A percentile compares a stretch with the other conserved stretches of the same genome.
phyloP scores from a whole-genome alignment of 2,329 filamentous ascomycete genomes.

The Xylaria sp. region DNA sequence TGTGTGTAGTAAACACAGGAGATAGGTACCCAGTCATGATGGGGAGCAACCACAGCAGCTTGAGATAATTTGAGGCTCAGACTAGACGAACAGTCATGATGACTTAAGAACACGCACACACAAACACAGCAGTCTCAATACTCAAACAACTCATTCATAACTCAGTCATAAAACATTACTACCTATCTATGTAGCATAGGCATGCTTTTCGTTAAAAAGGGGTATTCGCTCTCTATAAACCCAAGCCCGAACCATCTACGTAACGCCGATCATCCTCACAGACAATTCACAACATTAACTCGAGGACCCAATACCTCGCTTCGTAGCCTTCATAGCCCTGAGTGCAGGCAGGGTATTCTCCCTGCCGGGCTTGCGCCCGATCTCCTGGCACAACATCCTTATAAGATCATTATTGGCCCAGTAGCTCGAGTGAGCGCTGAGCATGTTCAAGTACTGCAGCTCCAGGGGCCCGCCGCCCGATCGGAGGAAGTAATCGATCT shows the following conservation, averaged over 20 bases:
- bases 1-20: too few species aligned
- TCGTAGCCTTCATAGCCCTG: conserved; percentile 51
- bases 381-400: conserved; percentile 82
- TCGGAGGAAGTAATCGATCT: conserved; percentile 84
- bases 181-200: neutral
- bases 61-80: too few species aligned
- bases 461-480: conserved; percentile 83
- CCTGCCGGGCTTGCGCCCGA: conserved; percentile 68
- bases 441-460: conserved; percentile 95
- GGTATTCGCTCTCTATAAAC: conserved; percentile 23
- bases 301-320: conserved; percentile 30
- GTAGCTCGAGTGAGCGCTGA: conserved; percentile 91
- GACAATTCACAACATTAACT: conserved; percentile 8
- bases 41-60: too few species aligned
- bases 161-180: neutral
- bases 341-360: conserved; percentile 52
- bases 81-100: too few species aligned
- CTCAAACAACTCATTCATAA: too few species aligned
- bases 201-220: conserved; percentile 4
- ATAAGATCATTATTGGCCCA: conserved; percentile 86
- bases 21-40: too few species aligned
- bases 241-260: neutral
- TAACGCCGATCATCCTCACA: neutral
- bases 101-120: too few species aligned
- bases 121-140: too few species aligned